Base-by-base conservation (phyloP, 225 moss, liverwort and hornwort genomes). In the Bryoerythrophyllum caledonicum region DNA sequence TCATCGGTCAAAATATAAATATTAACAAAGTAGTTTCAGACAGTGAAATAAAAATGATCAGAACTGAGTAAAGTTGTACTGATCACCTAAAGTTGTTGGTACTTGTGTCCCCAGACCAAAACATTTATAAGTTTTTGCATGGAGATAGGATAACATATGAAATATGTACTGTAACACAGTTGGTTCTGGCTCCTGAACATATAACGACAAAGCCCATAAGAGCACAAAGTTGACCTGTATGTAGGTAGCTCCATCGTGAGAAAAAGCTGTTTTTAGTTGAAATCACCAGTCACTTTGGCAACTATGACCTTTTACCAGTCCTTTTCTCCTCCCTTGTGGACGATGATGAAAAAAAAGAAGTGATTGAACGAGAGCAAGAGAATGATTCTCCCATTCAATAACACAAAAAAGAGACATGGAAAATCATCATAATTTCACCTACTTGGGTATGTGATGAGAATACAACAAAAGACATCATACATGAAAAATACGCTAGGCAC, bases 201-300 rank as follows among this genome's bases (percentile, higher is more conserved):
- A 11, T 56, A 16, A 32, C 40, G 54, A 71, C 77, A 63, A 63
- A 54, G 63, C 63, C 5, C 54, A 38, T 68, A 53, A 53, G 70
- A 44, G 64, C 2, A 11, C 63, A 43, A 63, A 71, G 77, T 78
- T 78, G 77, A 78, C 77, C 63, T 60, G 46, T 14, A 21, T 59
- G 32, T 30, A 60, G 12, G 6, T 60, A 44, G 27, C 20, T 49
- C 44, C 0, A 6, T 44, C 1, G 4, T 21, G 32, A 32, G 21
- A 43, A 58, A n/a, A 58, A 70, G 38, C 57, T 26, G 70, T 40
- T 57, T 16, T 17, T 24, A 37, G 57, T 1, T 58, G 41, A 7
- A 41, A 19, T 26, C 12, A 26, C 58, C 0, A 2, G 12, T 40
- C 26, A 35, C 25, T 57, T 65, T 0, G 57, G 46, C 23, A 12